Percentiles rank a stretch among this genome's conserved stretches.
Conservation (phyloP, 495 filamentous ascomycete genomes). For the Lasiosphaeria hispida region DNA sequence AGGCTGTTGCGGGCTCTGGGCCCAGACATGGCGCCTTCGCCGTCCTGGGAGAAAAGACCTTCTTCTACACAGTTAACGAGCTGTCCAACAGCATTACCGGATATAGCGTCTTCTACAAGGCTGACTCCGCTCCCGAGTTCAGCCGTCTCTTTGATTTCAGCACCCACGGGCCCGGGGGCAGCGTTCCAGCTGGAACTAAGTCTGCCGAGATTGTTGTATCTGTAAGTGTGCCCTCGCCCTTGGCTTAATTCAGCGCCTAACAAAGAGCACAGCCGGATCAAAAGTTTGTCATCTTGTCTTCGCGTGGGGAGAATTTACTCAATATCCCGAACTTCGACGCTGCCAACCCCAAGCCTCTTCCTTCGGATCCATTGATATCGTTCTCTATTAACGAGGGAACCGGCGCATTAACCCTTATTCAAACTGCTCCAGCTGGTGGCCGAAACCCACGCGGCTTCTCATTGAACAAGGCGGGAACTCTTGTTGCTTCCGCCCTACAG, state of each 20-base stretch:
- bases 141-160: conserved; percentile 38
- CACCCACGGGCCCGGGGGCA: conserved; percentile 41
- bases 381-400: conserved; percentile 45
- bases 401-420: conserved; percentile 51
- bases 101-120: conserved; percentile 55
- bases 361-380: conserved; percentile 41
- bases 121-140: conserved; percentile 39
- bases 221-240: conserved; percentile 37
- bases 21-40: conserved; percentile 68
- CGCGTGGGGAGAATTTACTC: conserved; percentile 58
- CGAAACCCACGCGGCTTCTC: conserved; percentile 61
- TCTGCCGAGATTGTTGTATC: conserved; percentile 59
- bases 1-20: conserved; percentile 51
- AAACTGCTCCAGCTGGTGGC: conserved; percentile 55
- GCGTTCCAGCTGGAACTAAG: conserved; percentile 40
- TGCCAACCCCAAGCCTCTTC: conserved; percentile 37
- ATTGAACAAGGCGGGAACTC: conserved; percentile 57
- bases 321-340: conserved; percentile 44
- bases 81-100: conserved; percentile 55
- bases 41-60: conserved; percentile 41
- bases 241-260: background rate
- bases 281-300: conserved; percentile 59
- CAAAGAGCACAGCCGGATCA: conserved; percentile 48
- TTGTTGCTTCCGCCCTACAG: conserved; percentile 62
- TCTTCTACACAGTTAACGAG: conserved; percentile 64